phyloP scores from a whole-genome alignment of 2,329 filamentous ascomycete genomes.

The Claviceps fusiformis region DNA sequence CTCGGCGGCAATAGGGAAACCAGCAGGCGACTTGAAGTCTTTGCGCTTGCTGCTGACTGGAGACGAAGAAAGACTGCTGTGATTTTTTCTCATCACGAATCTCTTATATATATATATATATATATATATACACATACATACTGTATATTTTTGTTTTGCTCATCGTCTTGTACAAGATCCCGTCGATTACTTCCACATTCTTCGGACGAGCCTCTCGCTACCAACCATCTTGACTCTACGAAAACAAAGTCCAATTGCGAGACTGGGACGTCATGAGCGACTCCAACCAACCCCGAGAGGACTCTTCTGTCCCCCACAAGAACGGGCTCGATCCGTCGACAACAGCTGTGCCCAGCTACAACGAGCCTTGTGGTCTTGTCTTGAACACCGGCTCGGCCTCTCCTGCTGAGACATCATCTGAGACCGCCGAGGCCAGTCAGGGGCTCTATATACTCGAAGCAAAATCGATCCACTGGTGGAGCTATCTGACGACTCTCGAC shows the following conservation, averaged over 20 bases:
- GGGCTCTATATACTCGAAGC: slow-evolving; percentile 43
- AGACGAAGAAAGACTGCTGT: slow-evolving; percentile 44
- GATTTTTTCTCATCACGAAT: not conserved
- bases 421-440: slow-evolving; percentile 28
- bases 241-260: no score
- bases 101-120: not conserved
- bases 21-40: slow-evolving; percentile 53
- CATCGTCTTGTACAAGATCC: no score
- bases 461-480: slow-evolving; percentile 44
- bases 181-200: not conserved
- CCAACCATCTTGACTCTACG: not conserved
- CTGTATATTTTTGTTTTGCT: no score
- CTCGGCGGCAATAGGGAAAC: slow-evolving; percentile 24
- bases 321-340: slow-evolving; percentile 10
- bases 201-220: not conserved
- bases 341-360: slow-evolving; percentile 4
- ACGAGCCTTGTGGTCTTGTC: slow-evolving; percentile 6
- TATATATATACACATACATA: not conserved
- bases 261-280: not conserved
- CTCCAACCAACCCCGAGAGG: not conserved
- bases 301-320: slow-evolving; percentile 1
- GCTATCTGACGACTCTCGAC: slow-evolving; percentile 70
- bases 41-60: slow-evolving; percentile 45
- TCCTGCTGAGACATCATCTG: slow-evolving; percentile 5
- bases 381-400: slow-evolving; percentile 1